Percentiles rank a stretch among this genome's conserved stretches.
phyloP scores from a whole-genome alignment of 768 basidiomycete genomes.

The Polyporus arcularius region DNA sequence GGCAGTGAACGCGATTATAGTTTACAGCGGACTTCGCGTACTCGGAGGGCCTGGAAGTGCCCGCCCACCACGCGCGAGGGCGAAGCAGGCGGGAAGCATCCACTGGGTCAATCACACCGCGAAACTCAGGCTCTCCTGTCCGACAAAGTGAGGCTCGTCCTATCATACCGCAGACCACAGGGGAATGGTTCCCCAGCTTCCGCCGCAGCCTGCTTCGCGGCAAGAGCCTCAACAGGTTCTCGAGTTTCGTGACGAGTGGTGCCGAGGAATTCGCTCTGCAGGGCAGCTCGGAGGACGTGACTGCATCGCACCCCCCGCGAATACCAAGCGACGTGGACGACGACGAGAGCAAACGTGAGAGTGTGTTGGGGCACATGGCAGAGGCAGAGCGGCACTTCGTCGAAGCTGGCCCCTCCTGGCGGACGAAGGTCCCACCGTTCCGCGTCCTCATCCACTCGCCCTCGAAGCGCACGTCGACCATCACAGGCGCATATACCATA shows the following conservation, averaged over 20 bases:
- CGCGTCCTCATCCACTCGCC: conserved; percentile 78
- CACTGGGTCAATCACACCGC: conserved; percentile 51
- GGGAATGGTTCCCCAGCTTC: conserved; percentile 78
- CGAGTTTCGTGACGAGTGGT: conserved; percentile 82
- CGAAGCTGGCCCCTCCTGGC: conserved; percentile 73
- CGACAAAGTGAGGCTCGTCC: conserved; percentile 33
- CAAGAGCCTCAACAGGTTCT: conserved; percentile 82
- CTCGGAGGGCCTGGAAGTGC: conserved; percentile 45
- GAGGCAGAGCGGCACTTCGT: conserved; percentile 74
- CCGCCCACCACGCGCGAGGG: conserved; percentile 26
- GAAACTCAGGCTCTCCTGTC: conserved; percentile 32
- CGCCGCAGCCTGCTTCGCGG: conserved; percentile 72
- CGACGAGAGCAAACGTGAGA: conserved; percentile 22
- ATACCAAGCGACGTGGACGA: conserved; percentile 41
- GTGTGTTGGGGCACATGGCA: conserved; percentile 10
- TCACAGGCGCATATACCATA: conserved; percentile 72
- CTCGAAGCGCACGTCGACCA: conserved; percentile 65
- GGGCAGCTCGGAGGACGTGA: conserved; percentile 46
- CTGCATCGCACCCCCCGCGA: conserved; percentile 26
- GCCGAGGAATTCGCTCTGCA: conserved; percentile 84
- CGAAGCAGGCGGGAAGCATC: conserved; percentile 39
- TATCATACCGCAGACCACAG: conserved; percentile 66
- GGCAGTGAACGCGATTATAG: conserved; percentile 35
- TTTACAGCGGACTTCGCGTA: conserved; percentile 65
- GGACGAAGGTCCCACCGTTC: conserved; percentile 70